phyloP scores from a whole-genome alignment of 352 stramenopile species.

The Pythium dissotocum region DNA sequence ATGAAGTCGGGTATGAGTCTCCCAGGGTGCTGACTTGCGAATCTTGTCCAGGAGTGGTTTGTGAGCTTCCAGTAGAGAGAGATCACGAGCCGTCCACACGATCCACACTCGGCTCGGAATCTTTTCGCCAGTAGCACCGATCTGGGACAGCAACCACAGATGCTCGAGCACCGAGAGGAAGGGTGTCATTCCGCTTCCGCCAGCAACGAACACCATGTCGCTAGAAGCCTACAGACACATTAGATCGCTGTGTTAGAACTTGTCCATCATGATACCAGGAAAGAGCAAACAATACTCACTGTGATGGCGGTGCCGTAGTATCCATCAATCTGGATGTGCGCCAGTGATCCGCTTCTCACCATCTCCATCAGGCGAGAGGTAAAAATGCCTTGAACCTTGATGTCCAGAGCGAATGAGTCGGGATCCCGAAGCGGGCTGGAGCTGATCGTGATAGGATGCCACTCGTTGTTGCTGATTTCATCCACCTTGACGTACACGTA shows the following conservation, averaged over 20 bases:
- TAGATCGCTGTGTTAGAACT: not conserved
- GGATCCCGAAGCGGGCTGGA: constrained; percentile 52
- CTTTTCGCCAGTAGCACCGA: not conserved
- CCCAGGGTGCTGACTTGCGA: constrained; percentile 13
- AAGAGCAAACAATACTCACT: constrained; percentile 12
- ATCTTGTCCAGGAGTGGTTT: constrained; percentile 22
- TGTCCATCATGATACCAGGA: not conserved
- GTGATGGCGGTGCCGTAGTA: constrained; percentile 68
- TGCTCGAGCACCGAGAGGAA: constrained; percentile 71
- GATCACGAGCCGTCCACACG: constrained; percentile 28
- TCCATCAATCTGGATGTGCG: constrained; percentile 57
- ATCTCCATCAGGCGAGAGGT: constrained; percentile 49
- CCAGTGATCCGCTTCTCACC: constrained; percentile 43
- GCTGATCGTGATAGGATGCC: constrained; percentile 75
- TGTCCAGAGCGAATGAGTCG: constrained; percentile 48
- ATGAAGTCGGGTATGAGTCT: constrained; percentile 15
- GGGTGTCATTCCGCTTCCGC: constrained; percentile 71
- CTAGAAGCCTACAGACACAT: constrained; percentile 19
- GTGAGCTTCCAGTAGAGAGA: constrained; percentile 20
- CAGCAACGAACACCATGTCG: constrained; percentile 72
- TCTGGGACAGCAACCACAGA: constrained; percentile 38
- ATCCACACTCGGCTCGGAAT: constrained; percentile 25
- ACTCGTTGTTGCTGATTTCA: constrained; percentile 51
- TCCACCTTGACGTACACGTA: constrained; percentile 76
- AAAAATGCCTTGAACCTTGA: constrained; percentile 67